Base-by-base conservation (phyloP, 2,329 filamentous ascomycete species). In the Diaporthe ampelina region DNA sequence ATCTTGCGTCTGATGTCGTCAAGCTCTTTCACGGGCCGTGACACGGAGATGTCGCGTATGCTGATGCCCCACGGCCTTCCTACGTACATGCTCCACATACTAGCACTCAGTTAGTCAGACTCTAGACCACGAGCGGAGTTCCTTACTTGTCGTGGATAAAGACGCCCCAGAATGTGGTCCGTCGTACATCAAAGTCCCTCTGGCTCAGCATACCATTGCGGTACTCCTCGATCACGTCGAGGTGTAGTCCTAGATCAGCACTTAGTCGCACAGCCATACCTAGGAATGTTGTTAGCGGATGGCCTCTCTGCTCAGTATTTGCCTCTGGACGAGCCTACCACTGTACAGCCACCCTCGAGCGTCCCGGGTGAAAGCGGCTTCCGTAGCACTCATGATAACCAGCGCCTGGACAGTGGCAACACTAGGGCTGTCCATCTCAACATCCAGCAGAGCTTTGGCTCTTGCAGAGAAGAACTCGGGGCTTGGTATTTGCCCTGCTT, bases 341-440 rank as follows among this genome's bases (percentile, higher is more conserved):
- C 71, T 73, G 15, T 69, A 73, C 6, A 73, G 37, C 71, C 85
- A 86, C 37, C 84, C 84, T 9, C 85, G 81, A 17, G 85, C 82
- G 72, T 85, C 84, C 15, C 85, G 81, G n/a, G 83, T 84, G n/a
- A 81, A 83, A 6, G 83, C 84, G 8, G 82, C 83, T 75, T 87
- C 86, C 45, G 85, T 83, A 24, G 81, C 83, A 54, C 84, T 85
- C 71, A 87, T 78, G n/a, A 87, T 81, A 1, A 85, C 81, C 52
- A 87, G 80, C 1, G 85, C 84, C 71, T 87, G 86, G 7, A 85
- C 84, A 9, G 85, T 87, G 3, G 86, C 84, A 21, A 87, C 80
- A 58, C 83, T 85, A 0, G 86, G 86, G 35, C 82, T 83, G 72
- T 87, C 86, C 26, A 87, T 77, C 73, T 87, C 85, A 11, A 86